Conservation (phyloP, 345 rosid species). For the Eucalyptus camaldulensis region DNA sequence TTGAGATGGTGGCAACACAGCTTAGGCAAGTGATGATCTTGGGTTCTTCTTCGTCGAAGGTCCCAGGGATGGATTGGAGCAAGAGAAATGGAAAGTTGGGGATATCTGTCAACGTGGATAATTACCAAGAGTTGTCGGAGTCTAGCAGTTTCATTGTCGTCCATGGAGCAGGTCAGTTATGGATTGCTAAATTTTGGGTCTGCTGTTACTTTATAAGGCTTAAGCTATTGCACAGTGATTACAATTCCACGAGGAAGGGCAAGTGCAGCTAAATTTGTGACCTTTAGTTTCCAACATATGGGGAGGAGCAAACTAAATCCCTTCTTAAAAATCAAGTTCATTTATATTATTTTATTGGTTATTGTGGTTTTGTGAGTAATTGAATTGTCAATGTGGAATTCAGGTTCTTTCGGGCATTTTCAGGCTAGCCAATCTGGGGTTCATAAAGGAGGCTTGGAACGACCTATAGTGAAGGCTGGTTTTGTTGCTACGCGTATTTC, state of each 20-base stretch:
- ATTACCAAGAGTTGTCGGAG: conserved; percentile 14
- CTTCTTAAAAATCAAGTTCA: neutral
- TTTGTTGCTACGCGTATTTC: conserved; percentile 92
- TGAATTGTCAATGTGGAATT: neutral
- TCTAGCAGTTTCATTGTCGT: conserved; percentile 58
- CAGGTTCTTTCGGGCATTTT: conserved; percentile 97
- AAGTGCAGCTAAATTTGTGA: neutral
- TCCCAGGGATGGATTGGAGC: conserved; percentile 87
- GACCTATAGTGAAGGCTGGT: conserved; percentile 75
- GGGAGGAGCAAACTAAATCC: neutral
- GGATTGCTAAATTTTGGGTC: neutral
- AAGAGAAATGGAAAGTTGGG: conserved; percentile 49
- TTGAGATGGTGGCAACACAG: conserved; percentile 44
- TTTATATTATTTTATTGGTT: neutral
- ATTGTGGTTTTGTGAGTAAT: neutral
- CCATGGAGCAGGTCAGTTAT: conserved; percentile 81
- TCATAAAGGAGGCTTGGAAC: conserved; percentile 79
- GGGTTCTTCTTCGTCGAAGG: conserved; percentile 19
- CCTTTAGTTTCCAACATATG: neutral
- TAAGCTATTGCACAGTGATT: neutral
- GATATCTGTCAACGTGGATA: conserved; percentile 23
- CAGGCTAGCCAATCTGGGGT: conserved; percentile 95
- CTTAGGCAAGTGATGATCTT: conserved; percentile 47
- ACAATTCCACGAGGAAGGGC: neutral
- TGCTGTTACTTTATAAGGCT: neutral